Conservation (phyloP, 2,329 filamentous ascomycete genomes). For the Diatrype stigma region DNA sequence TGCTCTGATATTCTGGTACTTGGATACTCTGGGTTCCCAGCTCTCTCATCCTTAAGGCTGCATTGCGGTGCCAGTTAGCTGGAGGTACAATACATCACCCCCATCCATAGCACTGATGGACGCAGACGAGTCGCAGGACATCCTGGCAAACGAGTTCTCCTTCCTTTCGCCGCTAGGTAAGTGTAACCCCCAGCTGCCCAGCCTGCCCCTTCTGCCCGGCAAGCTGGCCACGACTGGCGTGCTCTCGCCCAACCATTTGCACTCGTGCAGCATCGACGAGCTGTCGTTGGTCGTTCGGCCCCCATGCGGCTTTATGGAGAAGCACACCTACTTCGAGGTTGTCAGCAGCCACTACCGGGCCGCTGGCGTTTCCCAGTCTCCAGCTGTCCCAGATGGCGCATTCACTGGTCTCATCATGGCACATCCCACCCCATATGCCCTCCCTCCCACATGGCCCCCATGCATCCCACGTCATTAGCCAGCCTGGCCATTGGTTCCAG, state of each 20-base stretch:
- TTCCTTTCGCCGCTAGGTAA: conserved; percentile 55
- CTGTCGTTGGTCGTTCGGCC: conserved; percentile 40
- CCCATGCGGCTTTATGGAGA: conserved; percentile 29
- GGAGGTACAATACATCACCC: conserved; percentile 9
- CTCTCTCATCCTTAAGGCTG: not conserved
- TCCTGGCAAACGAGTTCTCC: conserved; percentile 42
- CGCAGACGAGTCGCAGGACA: conserved; percentile 35
- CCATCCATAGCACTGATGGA: conserved; percentile 32
- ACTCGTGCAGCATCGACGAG: conserved; percentile 41
- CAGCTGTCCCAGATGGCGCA: conserved; percentile 10
- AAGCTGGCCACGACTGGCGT: conserved; percentile 15
- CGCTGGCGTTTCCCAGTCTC: conserved; percentile 17
- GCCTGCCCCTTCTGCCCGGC: not conserved
- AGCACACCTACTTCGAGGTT: conserved; percentile 14
- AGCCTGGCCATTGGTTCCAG: not conserved
- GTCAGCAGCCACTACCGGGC: conserved; percentile 22
- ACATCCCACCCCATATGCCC: conserved; percentile 4
- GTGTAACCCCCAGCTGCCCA: conserved; percentile 19
- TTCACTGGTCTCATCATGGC: conserved; percentile 2
- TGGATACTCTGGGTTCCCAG: not conserved
- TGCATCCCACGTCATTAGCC: not conserved
- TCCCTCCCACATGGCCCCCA: not conserved
- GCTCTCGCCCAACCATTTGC: conserved; percentile 43
- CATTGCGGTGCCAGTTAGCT: not conserved
- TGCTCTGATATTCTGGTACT: no score